Evolutionary conservation across 2,329 filamentous ascomycete species (phyloP), one percentile per base, ranked within the genome.

Genomic region (Paecilomyces formosus): DNA sequence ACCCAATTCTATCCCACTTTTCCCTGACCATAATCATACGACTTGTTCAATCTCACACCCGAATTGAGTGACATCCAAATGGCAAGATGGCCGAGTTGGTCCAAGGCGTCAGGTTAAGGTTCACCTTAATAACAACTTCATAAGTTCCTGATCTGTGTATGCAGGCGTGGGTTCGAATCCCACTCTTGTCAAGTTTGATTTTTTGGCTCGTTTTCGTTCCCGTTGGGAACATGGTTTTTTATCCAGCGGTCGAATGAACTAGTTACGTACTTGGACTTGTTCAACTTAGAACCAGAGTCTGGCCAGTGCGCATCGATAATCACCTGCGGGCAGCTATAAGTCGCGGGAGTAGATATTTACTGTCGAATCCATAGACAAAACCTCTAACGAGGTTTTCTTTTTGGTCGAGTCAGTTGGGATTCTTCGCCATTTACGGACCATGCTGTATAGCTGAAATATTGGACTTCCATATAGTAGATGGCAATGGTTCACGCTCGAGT

Each of bases 1-100:
- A 45, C 35, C 30, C 13, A 45, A n/a, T 45, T 45, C 35, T 15
- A n/a, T n/a, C 35, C 7, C 15, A 8, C n/a, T 8, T 5, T 45
- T 4, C 6, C 35, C 15, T n/a, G 18, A 1, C 8, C 7, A n/a
- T n/a, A 18, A n/a, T 6, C 6, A 2, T n/a, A 2, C 15, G 6
- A 5, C 13, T 6, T 45, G 15, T 39, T 45, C 5, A n/a, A n/a
- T 8, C 35, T 7, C 3, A 6, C 15, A n/a, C 6, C 3, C 4
- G 15, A n/a, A 45, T 18, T 45, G 39, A 45, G 39, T 45, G 39
- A 1, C 39, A 45, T 45, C 39, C 39, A 45, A 52, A 52, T 35
- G 68, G 68, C 66, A 70, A 70, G 68, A 70, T 70, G 68, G 68
- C 68, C 68, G 68, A 70, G 68, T 67, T 69, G 68, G 68, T 70